Percentiles rank a stretch among this genome's conserved stretches.
Evolutionary conservation across 495 filamentous ascomycete species (phyloP).

Genomic region (Melanomma pulvis-pyrius): DNA sequence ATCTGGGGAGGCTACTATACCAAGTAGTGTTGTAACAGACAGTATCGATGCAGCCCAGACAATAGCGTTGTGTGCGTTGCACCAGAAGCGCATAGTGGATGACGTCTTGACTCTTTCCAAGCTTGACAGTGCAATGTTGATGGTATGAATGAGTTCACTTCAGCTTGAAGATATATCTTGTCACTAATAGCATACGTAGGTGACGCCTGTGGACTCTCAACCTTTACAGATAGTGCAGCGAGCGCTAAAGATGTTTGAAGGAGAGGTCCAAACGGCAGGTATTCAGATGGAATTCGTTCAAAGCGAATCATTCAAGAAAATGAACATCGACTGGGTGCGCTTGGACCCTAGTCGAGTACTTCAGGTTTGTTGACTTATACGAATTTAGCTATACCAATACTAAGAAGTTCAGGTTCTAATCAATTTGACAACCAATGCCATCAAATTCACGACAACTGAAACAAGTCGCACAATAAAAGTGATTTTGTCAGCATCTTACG

Average conservation of each 20-base stretch:
- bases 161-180: neutral
- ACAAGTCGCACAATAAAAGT: constrained; percentile 64
- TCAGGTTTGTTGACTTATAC: constrained; percentile 50
- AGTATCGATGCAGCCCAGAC: constrained; percentile 74
- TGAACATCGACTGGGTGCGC: constrained; percentile 66
- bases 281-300: constrained; percentile 66
- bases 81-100: constrained; percentile 80
- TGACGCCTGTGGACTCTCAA: constrained; percentile 68
- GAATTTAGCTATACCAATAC: neutral
- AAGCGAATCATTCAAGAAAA: constrained; percentile 57
- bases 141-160: constrained; percentile 37
- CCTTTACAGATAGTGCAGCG: constrained; percentile 68
- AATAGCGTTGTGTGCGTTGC: constrained; percentile 72
- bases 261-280: constrained; percentile 67
- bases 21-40: constrained; percentile 55
- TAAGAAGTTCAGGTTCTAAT: constrained; percentile 49
- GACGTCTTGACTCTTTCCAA: constrained; percentile 81
- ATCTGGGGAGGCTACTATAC: constrained; percentile 25
- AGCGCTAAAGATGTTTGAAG: constrained; percentile 72
- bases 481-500: constrained; percentile 66
- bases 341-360: constrained; percentile 71
- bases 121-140: constrained; percentile 73
- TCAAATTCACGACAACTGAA: constrained; percentile 54
- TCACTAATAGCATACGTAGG: neutral
- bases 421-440: constrained; percentile 54